Conservation (phyloP, 176 grass and related monocot species). For the Avena sativa region DNA sequence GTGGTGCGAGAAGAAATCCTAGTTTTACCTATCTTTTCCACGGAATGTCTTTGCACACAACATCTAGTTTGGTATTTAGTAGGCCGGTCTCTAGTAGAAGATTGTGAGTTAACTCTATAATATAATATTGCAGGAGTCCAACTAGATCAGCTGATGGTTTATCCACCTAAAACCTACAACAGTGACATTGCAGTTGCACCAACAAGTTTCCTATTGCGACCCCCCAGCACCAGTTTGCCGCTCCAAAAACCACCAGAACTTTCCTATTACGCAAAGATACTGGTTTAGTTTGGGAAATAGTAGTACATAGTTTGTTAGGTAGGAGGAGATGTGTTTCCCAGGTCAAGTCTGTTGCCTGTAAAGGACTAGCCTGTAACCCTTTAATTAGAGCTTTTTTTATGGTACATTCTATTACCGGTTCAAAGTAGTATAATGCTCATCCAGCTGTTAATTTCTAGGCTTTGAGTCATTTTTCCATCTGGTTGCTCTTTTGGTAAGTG, state of each 20-base stretch:
- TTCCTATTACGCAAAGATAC: neutral
- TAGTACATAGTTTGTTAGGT: neutral
- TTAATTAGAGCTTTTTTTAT: no score
- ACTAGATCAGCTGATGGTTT: no score
- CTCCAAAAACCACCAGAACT: neutral
- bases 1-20: neutral
- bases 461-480: no score
- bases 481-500: no score
- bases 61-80: neutral
- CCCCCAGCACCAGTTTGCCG: neutral
- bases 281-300: neutral
- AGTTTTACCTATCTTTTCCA: neutral
- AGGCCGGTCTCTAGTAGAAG: neutral
- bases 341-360: neutral
- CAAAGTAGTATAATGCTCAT: no score
- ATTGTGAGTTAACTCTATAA: no score
- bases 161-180: no score
- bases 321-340: neutral
- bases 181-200: conserved; percentile 1
- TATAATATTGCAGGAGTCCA: no score
- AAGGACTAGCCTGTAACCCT: neutral
- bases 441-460: no score
- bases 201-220: neutral
- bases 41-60: neutral
- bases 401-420: no score